A percentile compares a stretch with the other conserved stretches of the same genome.
Evolutionary conservation across 2,329 filamentous ascomycete genomes (phyloP).

Genomic region (Thermochaetoides dissita): DNA sequence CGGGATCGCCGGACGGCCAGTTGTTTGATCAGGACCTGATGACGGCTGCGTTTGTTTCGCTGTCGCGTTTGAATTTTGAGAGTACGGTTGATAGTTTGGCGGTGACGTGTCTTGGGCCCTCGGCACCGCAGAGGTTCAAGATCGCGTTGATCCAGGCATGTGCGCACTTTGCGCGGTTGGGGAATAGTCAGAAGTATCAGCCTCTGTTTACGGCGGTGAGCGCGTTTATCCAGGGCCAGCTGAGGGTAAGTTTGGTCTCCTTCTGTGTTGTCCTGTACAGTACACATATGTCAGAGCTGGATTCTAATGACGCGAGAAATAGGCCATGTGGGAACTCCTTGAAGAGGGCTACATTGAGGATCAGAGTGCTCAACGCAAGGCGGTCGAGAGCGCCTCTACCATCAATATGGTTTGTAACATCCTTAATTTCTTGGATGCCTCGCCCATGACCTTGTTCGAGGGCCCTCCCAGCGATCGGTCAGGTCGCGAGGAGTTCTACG

Average conservation of each 20-base stretch:
- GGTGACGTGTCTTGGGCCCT: slow-evolving; percentile 41
- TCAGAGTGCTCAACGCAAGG: slow-evolving; percentile 25
- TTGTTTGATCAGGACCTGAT: slow-evolving; percentile 50
- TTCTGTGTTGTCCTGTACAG: neutral
- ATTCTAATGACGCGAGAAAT: neutral
- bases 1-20: slow-evolving; percentile 24
- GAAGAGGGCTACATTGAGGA: slow-evolving; percentile 26
- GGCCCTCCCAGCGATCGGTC: slow-evolving; percentile 22
- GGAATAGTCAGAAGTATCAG: slow-evolving; percentile 34
- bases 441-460: slow-evolving; percentile 34
- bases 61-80: slow-evolving; percentile 48
- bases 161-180: slow-evolving; percentile 44
- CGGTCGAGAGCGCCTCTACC: slow-evolving; percentile 25
- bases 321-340: slow-evolving; percentile 27
- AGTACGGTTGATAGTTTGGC: slow-evolving; percentile 42
- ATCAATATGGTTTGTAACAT: slow-evolving; percentile 36
- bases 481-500: slow-evolving; percentile 26
- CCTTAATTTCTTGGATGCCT: slow-evolving; percentile 42
- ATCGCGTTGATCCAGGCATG: slow-evolving; percentile 49
- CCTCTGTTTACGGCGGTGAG: slow-evolving; percentile 42
- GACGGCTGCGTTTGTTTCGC: slow-evolving; percentile 51
- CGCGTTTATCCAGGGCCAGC: slow-evolving; percentile 40
- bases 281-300: neutral
- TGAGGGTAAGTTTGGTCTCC: slow-evolving; percentile 33
- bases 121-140: slow-evolving; percentile 45